A percentile compares a stretch with the other conserved stretches of the same genome.
phyloP scores from a whole-genome alignment of 495 filamentous ascomycete genomes.

The Neurospora tetraspora region DNA sequence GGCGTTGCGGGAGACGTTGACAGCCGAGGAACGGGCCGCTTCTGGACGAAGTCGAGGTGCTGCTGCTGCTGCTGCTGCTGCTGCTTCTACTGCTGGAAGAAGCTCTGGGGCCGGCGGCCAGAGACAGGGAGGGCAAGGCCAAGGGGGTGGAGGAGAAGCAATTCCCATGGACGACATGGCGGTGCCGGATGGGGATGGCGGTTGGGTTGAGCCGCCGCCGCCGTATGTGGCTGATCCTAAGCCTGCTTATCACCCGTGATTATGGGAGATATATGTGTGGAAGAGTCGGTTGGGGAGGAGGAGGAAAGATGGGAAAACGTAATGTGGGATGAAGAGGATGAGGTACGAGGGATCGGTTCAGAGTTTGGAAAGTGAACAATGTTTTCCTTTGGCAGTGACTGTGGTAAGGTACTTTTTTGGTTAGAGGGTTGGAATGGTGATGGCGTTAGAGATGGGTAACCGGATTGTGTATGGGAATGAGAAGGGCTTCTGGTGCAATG shows the following conservation, averaged over 20 bases:
- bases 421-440: background rate
- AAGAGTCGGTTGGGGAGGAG: too few species aligned
- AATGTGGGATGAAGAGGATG: background rate
- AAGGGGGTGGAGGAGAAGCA: background rate
- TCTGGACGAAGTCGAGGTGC: background rate
- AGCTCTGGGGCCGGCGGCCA: background rate
- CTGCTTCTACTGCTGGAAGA: background rate
- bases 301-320: too few species aligned
- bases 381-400: background rate
- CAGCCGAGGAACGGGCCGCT: background rate
- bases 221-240: background rate
- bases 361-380: background rate
- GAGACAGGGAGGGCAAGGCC: background rate
- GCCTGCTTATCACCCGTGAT: background rate
- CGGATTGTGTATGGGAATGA: background rate
- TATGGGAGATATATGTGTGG: too few species aligned
- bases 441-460: background rate
- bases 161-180: background rate
- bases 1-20: background rate
- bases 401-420: background rate
- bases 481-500: background rate
- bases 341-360: background rate
- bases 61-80: too few species aligned
- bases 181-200: background rate
- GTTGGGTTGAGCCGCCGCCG: background rate